Base-by-base conservation (phyloP, 257 asterid species). In the Nicotiana benthamiana region DNA sequence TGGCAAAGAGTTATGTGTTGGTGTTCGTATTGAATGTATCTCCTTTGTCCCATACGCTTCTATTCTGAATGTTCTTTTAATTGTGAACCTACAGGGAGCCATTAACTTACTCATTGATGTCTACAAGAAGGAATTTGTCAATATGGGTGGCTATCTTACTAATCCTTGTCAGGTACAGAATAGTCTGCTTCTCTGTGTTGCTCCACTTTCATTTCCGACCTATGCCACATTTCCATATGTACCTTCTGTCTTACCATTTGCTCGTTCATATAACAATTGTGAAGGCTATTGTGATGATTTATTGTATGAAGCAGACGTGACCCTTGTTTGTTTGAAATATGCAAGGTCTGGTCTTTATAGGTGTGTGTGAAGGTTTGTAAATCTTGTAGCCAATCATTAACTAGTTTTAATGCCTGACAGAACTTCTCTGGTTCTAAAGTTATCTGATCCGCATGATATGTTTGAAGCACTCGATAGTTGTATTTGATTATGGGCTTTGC, bases 101-200 rank as follows among this genome's bases (percentile, higher is more conserved):
- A 86, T 90, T 75, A 90, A 88, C 81, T 83, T 91, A 77, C 92
- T 91, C 56, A 85, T 90, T 84, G 46, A 17, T 83, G 89, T 86
- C 82, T 90, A 91, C 86, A 91, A 86, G 85, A 85, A 80, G 59
- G 96, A 87, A 78, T 91, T 88, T 57, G 87, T 68, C 52, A 82
- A 28, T 64, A 89, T 90, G 94, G 93, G 94, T 57, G 91, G 96
- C 63, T 90, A 87, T 86, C 92, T 91, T 54, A 89, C 92, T 62
- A 75, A 88, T 80, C 80, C 90, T 79, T 79, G 79, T 30, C 80
- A 91, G 93, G 96, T 89, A 86, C 17, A 13, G 16, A 48, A 13
- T 48, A 11, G 17, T 48, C 54, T 11, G 17, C 54, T 48, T 48
- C 54, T 48, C 4, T 36, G 9, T 36, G 16, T 48, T 48, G 54